Conservation (phyloP, 345 rosid genomes). For the Carallia brachiata region DNA sequence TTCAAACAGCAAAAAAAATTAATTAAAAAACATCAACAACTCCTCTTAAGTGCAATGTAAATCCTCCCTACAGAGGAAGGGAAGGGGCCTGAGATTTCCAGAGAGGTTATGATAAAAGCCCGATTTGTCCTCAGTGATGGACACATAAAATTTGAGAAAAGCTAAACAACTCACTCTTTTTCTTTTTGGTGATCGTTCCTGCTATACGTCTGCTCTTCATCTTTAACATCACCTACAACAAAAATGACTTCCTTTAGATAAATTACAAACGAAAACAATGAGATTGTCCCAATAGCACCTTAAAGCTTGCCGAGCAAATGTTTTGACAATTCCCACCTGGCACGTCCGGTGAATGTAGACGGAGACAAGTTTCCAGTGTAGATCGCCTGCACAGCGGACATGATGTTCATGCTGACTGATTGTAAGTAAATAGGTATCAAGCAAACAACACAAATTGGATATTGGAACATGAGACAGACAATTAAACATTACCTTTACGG, state of each 20-base stretch:
- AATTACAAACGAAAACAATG: background rate
- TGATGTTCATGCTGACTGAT: background rate
- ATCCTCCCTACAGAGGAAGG: background rate
- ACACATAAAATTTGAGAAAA: background rate
- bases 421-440: background rate
- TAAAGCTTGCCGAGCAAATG: background rate
- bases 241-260: background rate
- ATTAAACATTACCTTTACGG: conserved; percentile 55
- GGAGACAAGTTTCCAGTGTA: conserved; percentile 92
- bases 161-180: conserved; percentile 54
- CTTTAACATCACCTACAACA: conserved; percentile 67
- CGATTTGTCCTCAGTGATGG: background rate
- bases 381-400: conserved; percentile 57
- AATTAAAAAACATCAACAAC: no score
- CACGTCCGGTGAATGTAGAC: conserved; percentile 66
- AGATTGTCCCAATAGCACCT: no score
- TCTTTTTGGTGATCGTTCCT: conserved; percentile 81
- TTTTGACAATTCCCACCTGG: conserved; percentile 33
- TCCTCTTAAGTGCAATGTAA: background rate
- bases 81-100: no score
- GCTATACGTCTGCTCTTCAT: conserved; percentile 90
- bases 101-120: no score
- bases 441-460: background rate
- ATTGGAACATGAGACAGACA: no score
- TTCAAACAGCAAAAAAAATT: background rate